Conservation (phyloP, 2,329 filamentous ascomycete genomes). For the Scedosporium dehoogii region DNA sequence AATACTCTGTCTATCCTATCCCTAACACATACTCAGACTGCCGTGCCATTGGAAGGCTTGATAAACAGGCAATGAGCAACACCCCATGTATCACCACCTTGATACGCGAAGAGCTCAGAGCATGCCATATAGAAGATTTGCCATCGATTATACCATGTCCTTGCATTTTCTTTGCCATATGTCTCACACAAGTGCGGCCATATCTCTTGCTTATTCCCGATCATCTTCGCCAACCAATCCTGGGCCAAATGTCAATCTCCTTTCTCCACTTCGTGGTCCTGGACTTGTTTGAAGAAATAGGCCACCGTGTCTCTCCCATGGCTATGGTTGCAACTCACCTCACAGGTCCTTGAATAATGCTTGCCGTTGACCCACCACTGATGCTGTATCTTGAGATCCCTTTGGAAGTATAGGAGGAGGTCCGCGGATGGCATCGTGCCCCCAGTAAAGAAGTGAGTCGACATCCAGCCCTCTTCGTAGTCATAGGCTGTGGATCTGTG, state of each 20-base stretch:
- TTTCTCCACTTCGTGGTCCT: neutral
- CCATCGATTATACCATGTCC: slow-evolving; percentile 60
- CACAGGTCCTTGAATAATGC: slow-evolving; percentile 61
- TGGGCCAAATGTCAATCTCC: slow-evolving; percentile 12
- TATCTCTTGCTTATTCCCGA: slow-evolving; percentile 45
- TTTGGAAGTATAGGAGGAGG: slow-evolving; percentile 57
- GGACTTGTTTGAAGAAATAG: neutral
- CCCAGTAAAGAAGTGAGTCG: slow-evolving; percentile 61
- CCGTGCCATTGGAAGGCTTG: slow-evolving; percentile 27
- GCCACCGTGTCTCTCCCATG: slow-evolving; percentile 1
- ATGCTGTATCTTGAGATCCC: slow-evolving; percentile 45
- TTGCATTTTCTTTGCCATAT: slow-evolving; percentile 49
- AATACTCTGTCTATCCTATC: too few relatives aligned
- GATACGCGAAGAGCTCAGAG: slow-evolving; percentile 57
- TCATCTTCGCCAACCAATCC: slow-evolving; percentile 56
- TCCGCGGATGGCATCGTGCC: slow-evolving; percentile 63
- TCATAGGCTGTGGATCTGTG: slow-evolving; percentile 59
- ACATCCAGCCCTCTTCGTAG: slow-evolving; percentile 66
- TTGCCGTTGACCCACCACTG: slow-evolving; percentile 65
- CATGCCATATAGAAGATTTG: slow-evolving; percentile 65
- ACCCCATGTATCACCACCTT: slow-evolving; percentile 58
- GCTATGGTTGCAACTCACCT: slow-evolving; percentile 30
- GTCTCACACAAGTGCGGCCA: slow-evolving; percentile 56
- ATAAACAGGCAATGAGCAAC: slow-evolving; percentile 58
- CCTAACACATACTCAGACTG: too few relatives aligned